phyloP scores from a whole-genome alignment of 768 basidiomycete genomes.

The Sarcodon sp. region DNA sequence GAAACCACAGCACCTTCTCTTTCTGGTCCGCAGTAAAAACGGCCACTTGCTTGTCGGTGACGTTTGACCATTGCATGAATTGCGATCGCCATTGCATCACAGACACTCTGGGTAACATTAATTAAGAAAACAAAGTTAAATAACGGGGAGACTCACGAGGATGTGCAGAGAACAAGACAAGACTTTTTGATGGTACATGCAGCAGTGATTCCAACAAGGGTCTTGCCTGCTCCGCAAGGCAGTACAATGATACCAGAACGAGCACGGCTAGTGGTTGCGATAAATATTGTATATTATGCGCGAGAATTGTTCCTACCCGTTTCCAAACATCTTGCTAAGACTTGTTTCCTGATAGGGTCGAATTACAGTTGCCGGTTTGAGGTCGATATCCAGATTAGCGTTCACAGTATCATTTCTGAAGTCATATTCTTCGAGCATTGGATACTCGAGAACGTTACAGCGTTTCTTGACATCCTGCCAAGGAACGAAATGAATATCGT shows the following conservation, averaged over 20 bases:
- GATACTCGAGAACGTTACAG: constrained; percentile 93
- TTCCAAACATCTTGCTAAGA: constrained; percentile 99
- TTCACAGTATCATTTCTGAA: constrained; percentile 96
- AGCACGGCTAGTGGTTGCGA: constrained; percentile 56
- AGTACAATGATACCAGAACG: constrained; percentile 97
- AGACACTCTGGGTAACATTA: constrained; percentile 43
- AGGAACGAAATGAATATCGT: not conserved
- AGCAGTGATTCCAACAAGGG: constrained; percentile 97
- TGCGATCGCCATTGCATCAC: constrained; percentile 99
- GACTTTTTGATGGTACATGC: constrained; percentile 99
- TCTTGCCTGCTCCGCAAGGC: constrained; percentile 98
- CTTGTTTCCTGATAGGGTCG: constrained; percentile 98
- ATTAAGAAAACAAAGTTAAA: not conserved
- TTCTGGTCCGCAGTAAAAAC: constrained; percentile 97
- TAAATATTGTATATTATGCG: constrained; percentile 4
- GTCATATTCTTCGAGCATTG: constrained; percentile 98
- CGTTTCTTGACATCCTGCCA: constrained; percentile 86
- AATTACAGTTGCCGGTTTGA: constrained; percentile 96
- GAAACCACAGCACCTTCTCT: constrained; percentile 56
- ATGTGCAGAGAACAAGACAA: constrained; percentile 93
- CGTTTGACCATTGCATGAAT: constrained; percentile 98
- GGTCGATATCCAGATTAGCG: constrained; percentile 93
- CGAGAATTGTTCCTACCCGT: constrained; percentile 52
- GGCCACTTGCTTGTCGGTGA: constrained; percentile 92
- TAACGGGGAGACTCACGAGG: constrained; percentile 54